phyloP scores from a whole-genome alignment of 768 basidiomycete species.

The Neoboletus magnificus region DNA sequence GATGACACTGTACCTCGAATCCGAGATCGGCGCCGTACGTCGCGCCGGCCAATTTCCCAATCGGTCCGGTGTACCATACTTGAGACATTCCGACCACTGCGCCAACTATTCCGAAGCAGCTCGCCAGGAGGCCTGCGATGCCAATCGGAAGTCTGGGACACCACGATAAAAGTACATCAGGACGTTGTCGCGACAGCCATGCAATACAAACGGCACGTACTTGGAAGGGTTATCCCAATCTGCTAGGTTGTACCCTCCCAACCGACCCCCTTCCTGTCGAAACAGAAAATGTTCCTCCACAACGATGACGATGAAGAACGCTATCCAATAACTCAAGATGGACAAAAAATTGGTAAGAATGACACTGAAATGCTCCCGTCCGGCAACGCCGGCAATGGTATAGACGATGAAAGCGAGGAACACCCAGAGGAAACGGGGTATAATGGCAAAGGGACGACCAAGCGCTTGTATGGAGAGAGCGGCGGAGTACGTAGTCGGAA shows the following conservation, averaged over 20 bases:
- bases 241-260: conserved; percentile 49
- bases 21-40: conserved; percentile 49
- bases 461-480: conserved; percentile 26
- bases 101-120: conserved; percentile 44
- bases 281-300: conserved; percentile 47
- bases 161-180: background rate
- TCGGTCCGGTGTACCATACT: conserved; percentile 50
- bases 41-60: conserved; percentile 41
- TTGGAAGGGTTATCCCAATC: conserved; percentile 43
- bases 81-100: conserved; percentile 54
- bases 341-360: conserved; percentile 43
- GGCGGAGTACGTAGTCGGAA: conserved; percentile 45
- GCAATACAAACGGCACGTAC: conserved; percentile 19
- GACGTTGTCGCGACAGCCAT: background rate
- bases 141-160: conserved; percentile 43
- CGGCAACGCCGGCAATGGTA: conserved; percentile 39
- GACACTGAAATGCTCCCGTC: conserved; percentile 42
- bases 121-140: conserved; percentile 45
- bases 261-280: conserved; percentile 34
- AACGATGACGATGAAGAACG: conserved; percentile 45
- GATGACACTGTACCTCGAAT: conserved; percentile 40
- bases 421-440: conserved; percentile 48
- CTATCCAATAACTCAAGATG: conserved; percentile 46
- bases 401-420: conserved; percentile 37
- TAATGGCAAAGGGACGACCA: conserved; percentile 38